A percentile compares a stretch with the other conserved stretches of the same genome.
These are phyloP conservation scores for Hygrophila difformis DNA, from an alignment of 257 asterid genomes.

Conservation along the genomic window DNA sequence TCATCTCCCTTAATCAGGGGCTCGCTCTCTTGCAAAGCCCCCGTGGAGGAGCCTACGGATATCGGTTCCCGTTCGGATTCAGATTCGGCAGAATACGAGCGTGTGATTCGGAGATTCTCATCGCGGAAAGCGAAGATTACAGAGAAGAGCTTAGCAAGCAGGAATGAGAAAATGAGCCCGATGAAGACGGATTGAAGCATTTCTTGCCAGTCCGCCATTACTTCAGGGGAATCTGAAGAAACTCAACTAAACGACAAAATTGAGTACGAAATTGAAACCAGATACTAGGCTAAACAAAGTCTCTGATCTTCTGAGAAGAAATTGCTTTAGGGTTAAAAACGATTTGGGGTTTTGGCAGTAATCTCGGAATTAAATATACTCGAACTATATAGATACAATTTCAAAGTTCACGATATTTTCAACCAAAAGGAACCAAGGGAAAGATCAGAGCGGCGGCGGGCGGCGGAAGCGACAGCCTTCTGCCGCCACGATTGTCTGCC, in stretches of 20 bases:
- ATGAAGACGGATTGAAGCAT: conserved; percentile 52
- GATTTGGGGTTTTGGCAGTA: too few species aligned
- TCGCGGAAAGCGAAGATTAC: conserved; percentile 85
- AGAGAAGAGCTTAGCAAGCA: conserved; percentile 86
- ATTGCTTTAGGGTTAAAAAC: too few species aligned
- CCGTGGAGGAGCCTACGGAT: conserved; percentile 19
- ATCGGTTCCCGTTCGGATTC: conserved; percentile 21
- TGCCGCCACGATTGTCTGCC: conserved; percentile 2
- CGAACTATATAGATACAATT: conserved; percentile 1
- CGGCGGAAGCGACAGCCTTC: conserved; percentile 3
- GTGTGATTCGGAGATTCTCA: conserved; percentile 73
- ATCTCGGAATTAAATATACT: neutral
- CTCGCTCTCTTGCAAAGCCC: conserved; percentile 30
- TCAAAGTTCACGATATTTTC: neutral
- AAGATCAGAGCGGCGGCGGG: neutral
- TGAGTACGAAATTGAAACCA: neutral
- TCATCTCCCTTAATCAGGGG: conserved; percentile 34
- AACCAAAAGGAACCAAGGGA: neutral
- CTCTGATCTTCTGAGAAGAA: too few species aligned
- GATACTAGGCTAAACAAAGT: conserved; percentile 1
- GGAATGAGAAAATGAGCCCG: conserved; percentile 73
- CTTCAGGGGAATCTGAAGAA: neutral
- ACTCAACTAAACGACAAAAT: neutral
- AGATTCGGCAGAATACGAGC: conserved; percentile 35
- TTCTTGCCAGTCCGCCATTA: conserved; percentile 72